Base-by-base conservation (phyloP, 805 yeast species). In the Monosporozyma yasuniensis region DNA sequence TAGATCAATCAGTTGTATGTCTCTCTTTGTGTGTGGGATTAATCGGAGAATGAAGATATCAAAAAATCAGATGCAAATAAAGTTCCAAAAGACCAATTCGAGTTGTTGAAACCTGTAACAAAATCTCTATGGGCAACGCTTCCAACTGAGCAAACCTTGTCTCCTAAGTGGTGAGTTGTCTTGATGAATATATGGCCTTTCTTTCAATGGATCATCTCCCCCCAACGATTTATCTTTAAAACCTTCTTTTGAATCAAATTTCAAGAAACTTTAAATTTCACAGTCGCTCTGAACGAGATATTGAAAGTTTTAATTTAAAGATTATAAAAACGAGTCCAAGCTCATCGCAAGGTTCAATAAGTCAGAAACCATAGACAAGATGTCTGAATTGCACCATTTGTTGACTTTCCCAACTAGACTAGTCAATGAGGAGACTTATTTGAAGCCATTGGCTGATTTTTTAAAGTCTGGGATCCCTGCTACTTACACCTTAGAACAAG, bases 401-500 rank as follows among this genome's bases (percentile, higher is more conserved):
- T 49, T 84, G 81, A 64, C 72, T 60, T 45, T 76, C 75, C 54
- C 66, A 58, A 21, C 57, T 4, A 65, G 86, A 27, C 91, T 91
- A 2, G 72, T 85, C 19, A 63, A 72, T 1, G 52, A 61, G 2
- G 71, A 65, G 1, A 48, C 50, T 0, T 77, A 80, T 57, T 47
- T 79, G n/a, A 66, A 58, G 0, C 66, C 72, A 9, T 64, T 87
- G 43, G 71, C 69, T 42, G 64, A 57, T 45, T 77, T 70, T 54
- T 67, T 87, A 52, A 69, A 72, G 44, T 72, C 72, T 23, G 95
- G 95, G 1, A 79, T 87, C 12, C 95, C 96, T 6, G 77, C 95
- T 0, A 87, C 95, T 0, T 84, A 87, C 54, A 87, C 95, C 0
- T 63, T 83, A 10, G 93, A 86, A 64, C 95, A 87, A 61, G 86